Conservation (phyloP, 2,329 filamentous ascomycete genomes). For the Arthrobotrys conoides region DNA sequence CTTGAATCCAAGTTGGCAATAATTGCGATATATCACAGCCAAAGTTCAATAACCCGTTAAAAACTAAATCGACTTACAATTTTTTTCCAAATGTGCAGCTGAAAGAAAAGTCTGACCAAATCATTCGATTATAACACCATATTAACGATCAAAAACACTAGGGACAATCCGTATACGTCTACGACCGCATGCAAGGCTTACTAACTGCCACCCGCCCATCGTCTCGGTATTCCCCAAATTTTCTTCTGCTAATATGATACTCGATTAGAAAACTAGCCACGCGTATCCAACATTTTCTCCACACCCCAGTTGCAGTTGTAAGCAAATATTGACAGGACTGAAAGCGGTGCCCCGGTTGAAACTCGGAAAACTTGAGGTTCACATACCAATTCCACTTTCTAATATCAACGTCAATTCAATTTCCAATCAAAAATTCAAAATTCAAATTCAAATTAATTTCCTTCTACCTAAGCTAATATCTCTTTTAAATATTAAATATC, state of each 20-base stretch:
- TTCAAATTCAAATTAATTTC: not conserved
- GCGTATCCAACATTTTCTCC: constrained; percentile 4
- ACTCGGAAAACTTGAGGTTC: constrained; percentile 3
- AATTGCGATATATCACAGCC: constrained; percentile 12
- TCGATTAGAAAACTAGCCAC: constrained; percentile 8
- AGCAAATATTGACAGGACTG: not conserved
- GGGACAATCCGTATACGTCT: constrained; percentile 26
- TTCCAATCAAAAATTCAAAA: too few relatives aligned
- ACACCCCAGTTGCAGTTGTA: constrained; percentile 2
- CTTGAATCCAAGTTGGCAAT: constrained; percentile 4
- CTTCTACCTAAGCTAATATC: too few relatives aligned
- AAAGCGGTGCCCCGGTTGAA: not conserved
- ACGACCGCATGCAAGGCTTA: constrained; percentile 1
- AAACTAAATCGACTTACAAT: too few relatives aligned
- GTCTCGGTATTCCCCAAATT: constrained; percentile 20
- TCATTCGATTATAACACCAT: constrained; percentile 15
- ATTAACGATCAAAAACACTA: not conserved
- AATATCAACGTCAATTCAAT: too few relatives aligned
- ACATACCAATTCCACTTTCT: constrained; percentile 3
- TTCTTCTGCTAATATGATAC: not conserved
- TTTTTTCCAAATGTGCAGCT: constrained; percentile 17
- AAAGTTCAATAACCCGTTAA: too few relatives aligned
- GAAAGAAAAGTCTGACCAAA: not conserved
- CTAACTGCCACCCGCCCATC: not conserved
- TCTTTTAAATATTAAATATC: not conserved